These are phyloP conservation scores for Pseudogymnoascus sp. DNA, from an alignment of 2,329 filamentous ascomycete species.

Conservation along the genomic window DNA sequence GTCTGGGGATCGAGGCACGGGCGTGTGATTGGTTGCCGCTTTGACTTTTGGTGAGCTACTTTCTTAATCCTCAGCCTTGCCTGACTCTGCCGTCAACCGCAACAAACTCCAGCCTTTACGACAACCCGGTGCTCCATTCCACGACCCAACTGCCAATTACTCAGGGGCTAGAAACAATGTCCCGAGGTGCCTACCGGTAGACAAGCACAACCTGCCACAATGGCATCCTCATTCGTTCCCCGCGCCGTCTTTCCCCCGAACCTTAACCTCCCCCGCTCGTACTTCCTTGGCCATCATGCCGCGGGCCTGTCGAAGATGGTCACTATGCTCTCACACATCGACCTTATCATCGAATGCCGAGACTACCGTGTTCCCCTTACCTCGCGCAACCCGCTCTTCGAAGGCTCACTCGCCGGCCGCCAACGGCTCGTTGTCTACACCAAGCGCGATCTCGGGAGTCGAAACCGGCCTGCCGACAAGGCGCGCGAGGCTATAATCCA, in stretches of 20 bases:
- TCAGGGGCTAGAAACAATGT: not conserved
- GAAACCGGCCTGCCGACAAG: constrained; percentile 32
- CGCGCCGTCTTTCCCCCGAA: constrained; percentile 65
- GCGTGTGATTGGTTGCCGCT: not conserved
- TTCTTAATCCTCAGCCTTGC: constrained; percentile 5
- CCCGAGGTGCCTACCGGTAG: not conserved
- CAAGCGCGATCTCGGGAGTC: constrained; percentile 66
- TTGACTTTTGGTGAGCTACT: not conserved
- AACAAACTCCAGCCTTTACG: not conserved
- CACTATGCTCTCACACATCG: constrained; percentile 66
- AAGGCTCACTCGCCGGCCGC: constrained; percentile 62
- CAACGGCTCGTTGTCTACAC: constrained; percentile 83
- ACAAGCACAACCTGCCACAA: constrained; percentile 9
- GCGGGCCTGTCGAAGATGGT: constrained; percentile 77
- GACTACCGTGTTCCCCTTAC: constrained; percentile 87
- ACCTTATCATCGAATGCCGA: constrained; percentile 87
- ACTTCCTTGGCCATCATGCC: constrained; percentile 89
- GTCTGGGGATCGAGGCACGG: not conserved
- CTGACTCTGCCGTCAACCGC: not conserved
- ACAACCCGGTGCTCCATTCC: not conserved
- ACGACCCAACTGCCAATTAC: not conserved
- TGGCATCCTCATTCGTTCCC: constrained; percentile 52
- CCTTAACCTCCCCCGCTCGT: constrained; percentile 70
- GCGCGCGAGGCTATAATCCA: constrained; percentile 42
- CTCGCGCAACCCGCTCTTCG: constrained; percentile 83